Evolutionary conservation across 2,329 filamentous ascomycete species (phyloP).

Genomic region (Stagonosporopsis rhizophila): DNA sequence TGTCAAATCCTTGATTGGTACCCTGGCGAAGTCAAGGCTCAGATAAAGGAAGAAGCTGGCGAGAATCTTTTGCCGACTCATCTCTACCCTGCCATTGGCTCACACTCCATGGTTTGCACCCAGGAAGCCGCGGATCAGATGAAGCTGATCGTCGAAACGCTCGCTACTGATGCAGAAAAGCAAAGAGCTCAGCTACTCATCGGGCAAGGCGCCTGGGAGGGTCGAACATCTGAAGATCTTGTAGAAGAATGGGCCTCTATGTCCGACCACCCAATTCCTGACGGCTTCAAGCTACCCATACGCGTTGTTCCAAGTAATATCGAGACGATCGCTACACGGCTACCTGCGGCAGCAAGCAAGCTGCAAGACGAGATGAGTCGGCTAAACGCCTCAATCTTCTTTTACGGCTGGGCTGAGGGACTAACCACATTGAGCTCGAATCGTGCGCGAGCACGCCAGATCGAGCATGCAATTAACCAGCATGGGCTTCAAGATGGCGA

Average conservation of each 20-base stretch:
- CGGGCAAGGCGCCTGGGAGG: conserved; percentile 48
- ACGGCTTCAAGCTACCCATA: conserved; percentile 67
- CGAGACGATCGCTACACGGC: conserved; percentile 38
- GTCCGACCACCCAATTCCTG: conserved; percentile 63
- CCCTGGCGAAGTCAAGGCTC: conserved; percentile 67
- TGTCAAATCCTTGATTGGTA: conserved; percentile 58
- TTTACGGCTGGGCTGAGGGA: conserved; percentile 71
- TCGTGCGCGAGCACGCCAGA: conserved; percentile 68
- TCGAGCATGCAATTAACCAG: conserved; percentile 66
- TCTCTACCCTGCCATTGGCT: conserved; percentile 67
- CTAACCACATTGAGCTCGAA: conserved; percentile 76
- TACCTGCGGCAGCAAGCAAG: conserved; percentile 56
- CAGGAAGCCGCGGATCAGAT: conserved; percentile 70
- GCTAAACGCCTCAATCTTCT: conserved; percentile 74
- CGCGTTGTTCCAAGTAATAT: conserved; percentile 58
- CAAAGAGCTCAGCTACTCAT: conserved; percentile 66
- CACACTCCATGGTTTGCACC: conserved; percentile 69
- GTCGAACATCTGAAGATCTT: conserved; percentile 23
- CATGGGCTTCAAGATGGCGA: conserved; percentile 59
- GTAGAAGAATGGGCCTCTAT: conserved; percentile 45
- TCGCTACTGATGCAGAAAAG: conserved; percentile 54
- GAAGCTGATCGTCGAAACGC: conserved; percentile 51
- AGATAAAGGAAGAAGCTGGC: conserved; percentile 69
- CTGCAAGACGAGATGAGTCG: conserved; percentile 60
- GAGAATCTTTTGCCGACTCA: conserved; percentile 66